Percentiles rank a stretch among this genome's conserved stretches.
Evolutionary conservation across 805 yeast genomes (phyloP).

Genomic region (Metschnikowia cubensis): DNA sequence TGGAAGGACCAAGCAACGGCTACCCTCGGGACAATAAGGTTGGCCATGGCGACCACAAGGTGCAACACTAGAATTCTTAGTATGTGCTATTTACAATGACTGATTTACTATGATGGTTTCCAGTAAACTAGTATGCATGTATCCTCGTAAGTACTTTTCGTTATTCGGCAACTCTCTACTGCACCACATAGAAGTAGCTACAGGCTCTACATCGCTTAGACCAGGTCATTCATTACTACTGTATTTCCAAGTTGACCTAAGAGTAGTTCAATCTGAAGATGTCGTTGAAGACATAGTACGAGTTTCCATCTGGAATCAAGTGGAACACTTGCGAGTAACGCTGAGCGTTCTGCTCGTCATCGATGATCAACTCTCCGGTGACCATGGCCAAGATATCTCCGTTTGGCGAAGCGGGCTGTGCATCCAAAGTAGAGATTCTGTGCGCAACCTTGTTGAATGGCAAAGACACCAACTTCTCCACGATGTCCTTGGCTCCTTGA

Average conservation of each 20-base stretch:
- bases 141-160: too few species aligned
- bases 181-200: neutral
- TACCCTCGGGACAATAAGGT: neutral
- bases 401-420: conserved; percentile 92
- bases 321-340: conserved; percentile 98
- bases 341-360: conserved; percentile 93
- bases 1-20: neutral
- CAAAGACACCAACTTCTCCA: conserved; percentile 83
- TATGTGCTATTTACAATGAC: too few species aligned
- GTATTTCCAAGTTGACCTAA: conserved; percentile 25
- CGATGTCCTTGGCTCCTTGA: conserved; percentile 90
- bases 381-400: conserved; percentile 96
- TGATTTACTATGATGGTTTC: neutral
- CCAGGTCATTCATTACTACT: neutral
- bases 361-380: conserved; percentile 89
- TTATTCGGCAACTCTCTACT: neutral
- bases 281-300: conserved; percentile 94
- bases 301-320: conserved; percentile 85
- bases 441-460: conserved; percentile 93
- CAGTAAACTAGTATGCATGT: too few species aligned
- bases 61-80: neutral
- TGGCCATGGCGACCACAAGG: neutral
- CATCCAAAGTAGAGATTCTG: conserved; percentile 91
- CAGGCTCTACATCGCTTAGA: neutral
- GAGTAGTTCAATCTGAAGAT: conserved; percentile 92